A percentile compares a stretch with the other conserved stretches of the same genome.
These are phyloP conservation scores for Pythium oligandrum DNA, from an alignment of 352 stramenopile species.

Conservation along the genomic window DNA sequence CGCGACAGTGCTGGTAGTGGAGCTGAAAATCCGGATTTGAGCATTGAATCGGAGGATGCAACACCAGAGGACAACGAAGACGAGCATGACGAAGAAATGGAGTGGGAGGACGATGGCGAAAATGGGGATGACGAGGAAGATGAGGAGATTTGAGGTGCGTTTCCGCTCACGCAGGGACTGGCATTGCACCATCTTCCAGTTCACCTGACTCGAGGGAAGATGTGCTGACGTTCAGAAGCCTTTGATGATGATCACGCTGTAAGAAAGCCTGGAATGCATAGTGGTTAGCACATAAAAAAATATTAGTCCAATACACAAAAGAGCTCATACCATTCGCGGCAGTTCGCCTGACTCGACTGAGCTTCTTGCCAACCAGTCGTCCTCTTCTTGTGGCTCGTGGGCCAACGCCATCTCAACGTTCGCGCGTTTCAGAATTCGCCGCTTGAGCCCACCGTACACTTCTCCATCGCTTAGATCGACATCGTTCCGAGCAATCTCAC, in stretches of 20 bases:
- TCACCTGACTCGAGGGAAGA: slow-evolving; percentile 39
- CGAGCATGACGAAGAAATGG: slow-evolving; percentile 5
- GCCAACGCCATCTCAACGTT: slow-evolving; percentile 10
- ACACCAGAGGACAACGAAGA: slow-evolving; percentile 1
- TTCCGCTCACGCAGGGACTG: no score
- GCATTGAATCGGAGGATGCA: slow-evolving; percentile 2
- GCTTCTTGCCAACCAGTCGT: slow-evolving; percentile 2
- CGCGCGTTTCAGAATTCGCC: slow-evolving; percentile 21
- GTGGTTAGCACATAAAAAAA: slow-evolving; percentile 3
- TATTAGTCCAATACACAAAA: not conserved
- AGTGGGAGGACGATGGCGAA: not conserved
- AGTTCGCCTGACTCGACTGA: slow-evolving; percentile 62
- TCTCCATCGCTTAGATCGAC: slow-evolving; percentile 65
- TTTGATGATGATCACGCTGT: slow-evolving; percentile 13
- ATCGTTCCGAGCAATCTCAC: slow-evolving; percentile 17
- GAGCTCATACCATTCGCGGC: slow-evolving; percentile 20
- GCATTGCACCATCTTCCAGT: slow-evolving; percentile 18
- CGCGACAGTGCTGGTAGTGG: not conserved
- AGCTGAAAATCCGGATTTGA: not conserved
- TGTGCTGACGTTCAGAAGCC: slow-evolving; percentile 12
- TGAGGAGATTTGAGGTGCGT: not conserved
- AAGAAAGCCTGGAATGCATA: slow-evolving; percentile 11
- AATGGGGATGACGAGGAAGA: not conserved
- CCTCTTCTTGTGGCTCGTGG: slow-evolving; percentile 1
- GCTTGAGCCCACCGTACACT: slow-evolving; percentile 32